Evolutionary conservation across 306 rosid genomes (phyloP).

Genomic region (Mimosa pudica): DNA sequence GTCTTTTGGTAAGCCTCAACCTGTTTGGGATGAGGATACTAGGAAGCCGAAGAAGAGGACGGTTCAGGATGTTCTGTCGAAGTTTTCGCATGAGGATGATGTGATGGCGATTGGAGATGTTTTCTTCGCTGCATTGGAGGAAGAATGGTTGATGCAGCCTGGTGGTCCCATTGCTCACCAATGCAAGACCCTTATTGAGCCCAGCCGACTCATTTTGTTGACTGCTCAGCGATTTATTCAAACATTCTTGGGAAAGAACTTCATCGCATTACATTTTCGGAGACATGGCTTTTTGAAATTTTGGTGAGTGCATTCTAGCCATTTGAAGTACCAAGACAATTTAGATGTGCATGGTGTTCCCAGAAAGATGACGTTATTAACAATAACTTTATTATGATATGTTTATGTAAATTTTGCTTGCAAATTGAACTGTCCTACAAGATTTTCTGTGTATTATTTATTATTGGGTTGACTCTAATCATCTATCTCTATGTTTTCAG

Average conservation of each 20-base stretch:
- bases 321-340: not conserved
- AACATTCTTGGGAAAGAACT: slow-evolving; percentile 80
- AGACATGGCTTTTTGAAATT: slow-evolving; percentile 80
- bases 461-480: slow-evolving; percentile 24
- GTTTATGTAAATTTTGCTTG: not conserved
- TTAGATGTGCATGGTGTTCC: not conserved
- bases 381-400: not conserved
- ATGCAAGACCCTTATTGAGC: slow-evolving; percentile 78
- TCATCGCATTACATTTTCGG: slow-evolving; percentile 71
- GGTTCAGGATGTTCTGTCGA: slow-evolving; percentile 60
- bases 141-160: slow-evolving; percentile 77
- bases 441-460: slow-evolving; percentile 1
- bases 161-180: slow-evolving; percentile 84
- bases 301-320: slow-evolving; percentile 48
- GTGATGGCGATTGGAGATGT: slow-evolving; percentile 87
- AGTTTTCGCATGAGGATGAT: slow-evolving; percentile 58
- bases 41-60: slow-evolving; percentile 62
- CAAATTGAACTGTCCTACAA: slow-evolving; percentile 14
- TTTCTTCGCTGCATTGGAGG: slow-evolving; percentile 68
- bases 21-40: slow-evolving; percentile 71
- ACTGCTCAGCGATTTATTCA: slow-evolving; percentile 92
- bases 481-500: slow-evolving; percentile 48
- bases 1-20: slow-evolving; percentile 52
- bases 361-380: not conserved
- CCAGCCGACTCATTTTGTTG: slow-evolving; percentile 70